A percentile compares a stretch with the other conserved stretches of the same genome.
phyloP scores from a whole-genome alignment of 441 rosid species.

The Adansonia madagascariensis region DNA sequence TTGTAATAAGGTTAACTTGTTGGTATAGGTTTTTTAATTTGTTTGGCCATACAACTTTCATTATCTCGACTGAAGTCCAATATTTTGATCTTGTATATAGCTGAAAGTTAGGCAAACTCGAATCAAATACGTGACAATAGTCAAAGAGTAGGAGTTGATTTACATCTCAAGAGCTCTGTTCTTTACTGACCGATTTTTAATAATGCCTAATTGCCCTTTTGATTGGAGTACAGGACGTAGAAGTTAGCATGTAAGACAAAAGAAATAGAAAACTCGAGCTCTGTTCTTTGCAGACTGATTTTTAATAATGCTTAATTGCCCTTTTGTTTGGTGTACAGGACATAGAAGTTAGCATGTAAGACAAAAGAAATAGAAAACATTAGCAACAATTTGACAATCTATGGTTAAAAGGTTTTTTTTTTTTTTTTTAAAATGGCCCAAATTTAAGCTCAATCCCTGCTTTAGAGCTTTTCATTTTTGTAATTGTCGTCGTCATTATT shows the following conservation, averaged over 20 bases:
- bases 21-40: not conserved
- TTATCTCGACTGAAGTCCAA: not conserved
- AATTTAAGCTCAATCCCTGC: too few species aligned
- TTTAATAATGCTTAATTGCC: not conserved
- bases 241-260: not conserved
- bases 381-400: not conserved
- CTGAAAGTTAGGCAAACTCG: not conserved
- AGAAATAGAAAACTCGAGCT: not conserved
- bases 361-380: not conserved
- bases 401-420: not conserved
- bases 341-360: not conserved
- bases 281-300: too few species aligned
- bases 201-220: not conserved
- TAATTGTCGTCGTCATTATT: too few species aligned
- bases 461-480: too few species aligned
- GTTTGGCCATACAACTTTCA: not conserved
- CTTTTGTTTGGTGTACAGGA: not conserved
- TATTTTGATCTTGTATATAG: slow-evolving; percentile 16
- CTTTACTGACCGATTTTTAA: not conserved
- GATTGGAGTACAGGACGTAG: not conserved
- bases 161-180: not conserved
- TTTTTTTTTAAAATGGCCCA: too few species aligned
- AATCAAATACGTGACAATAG: not conserved
- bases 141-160: slow-evolving; percentile 7
- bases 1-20: not conserved